Conservation (phyloP, 164 flowering plant genomes). For the Cinnamomum micranthum region DNA sequence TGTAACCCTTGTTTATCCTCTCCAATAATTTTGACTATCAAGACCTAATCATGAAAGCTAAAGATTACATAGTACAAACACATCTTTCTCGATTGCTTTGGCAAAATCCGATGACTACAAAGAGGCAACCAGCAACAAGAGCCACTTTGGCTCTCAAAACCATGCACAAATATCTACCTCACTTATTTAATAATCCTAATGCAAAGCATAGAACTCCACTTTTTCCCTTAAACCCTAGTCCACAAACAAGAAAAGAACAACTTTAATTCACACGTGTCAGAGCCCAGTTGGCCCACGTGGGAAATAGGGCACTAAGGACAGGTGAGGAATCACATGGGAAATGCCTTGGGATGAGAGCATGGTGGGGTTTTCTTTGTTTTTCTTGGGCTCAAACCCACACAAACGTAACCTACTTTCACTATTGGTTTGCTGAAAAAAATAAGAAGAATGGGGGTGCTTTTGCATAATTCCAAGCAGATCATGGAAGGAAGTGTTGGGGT, state of each 20-base stretch:
- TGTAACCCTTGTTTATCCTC: too few relatives aligned
- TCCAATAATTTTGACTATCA: too few relatives aligned
- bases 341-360: neutral
- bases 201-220: neutral
- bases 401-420: neutral
- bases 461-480: neutral
- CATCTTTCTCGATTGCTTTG: neutral
- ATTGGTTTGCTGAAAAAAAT: neutral
- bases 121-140: too few relatives aligned
- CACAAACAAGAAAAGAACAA: too few relatives aligned
- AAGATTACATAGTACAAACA: neutral
- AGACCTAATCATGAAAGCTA: neutral
- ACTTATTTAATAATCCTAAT: too few relatives aligned
- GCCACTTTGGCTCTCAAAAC: neutral
- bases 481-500: neutral
- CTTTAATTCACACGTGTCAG: neutral
- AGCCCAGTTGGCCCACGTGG: neutral
- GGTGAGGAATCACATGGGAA: neutral
- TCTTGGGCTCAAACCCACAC: neutral
- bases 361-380: neutral
- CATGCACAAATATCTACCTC: neutral
- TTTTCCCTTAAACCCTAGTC: neutral
- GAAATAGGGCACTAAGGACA: neutral
- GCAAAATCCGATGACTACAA: neutral
- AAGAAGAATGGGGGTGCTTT: neutral